Evolutionary conservation across 495 filamentous ascomycete genomes (phyloP).

Genomic region (Neurospora hispaniola): DNA sequence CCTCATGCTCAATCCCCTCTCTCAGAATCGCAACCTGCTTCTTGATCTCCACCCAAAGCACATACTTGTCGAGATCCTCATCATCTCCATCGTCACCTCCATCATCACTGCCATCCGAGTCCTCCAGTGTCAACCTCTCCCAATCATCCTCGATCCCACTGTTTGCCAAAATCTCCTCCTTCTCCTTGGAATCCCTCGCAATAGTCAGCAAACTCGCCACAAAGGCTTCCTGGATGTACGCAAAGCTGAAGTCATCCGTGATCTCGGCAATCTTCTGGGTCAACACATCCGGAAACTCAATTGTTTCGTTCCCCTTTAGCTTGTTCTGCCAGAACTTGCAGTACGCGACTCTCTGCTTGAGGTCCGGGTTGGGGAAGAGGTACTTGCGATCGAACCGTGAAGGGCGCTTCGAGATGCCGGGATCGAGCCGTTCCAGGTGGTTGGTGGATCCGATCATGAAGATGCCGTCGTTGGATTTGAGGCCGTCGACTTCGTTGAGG

Average conservation of each 20-base stretch:
- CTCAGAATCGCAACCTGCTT: constrained; percentile 44
- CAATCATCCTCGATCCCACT: constrained; percentile 11
- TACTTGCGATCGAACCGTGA: constrained; percentile 58
- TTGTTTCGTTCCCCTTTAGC: constrained; percentile 38
- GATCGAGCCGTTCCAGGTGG: constrained; percentile 47
- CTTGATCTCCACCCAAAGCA: constrained; percentile 46
- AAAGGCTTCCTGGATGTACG: constrained; percentile 56
- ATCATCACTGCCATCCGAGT: constrained; percentile 6
- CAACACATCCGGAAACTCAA: constrained; percentile 47
- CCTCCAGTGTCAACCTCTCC: background rate
- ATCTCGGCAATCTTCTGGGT: constrained; percentile 44
- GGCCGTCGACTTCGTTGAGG: constrained; percentile 60
- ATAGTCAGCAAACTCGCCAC: constrained; percentile 48
- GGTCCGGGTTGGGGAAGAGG: constrained; percentile 44
- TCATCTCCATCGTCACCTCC: constrained; percentile 16
- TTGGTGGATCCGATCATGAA: constrained; percentile 57
- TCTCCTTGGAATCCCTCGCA: constrained; percentile 19
- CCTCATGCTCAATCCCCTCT: constrained; percentile 40
- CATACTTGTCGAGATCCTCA: constrained; percentile 32
- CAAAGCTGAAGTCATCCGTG: constrained; percentile 52
- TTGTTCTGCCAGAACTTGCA: constrained; percentile 50
- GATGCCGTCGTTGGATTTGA: constrained; percentile 57
- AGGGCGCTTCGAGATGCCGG: constrained; percentile 53
- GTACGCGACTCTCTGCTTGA: constrained; percentile 45
- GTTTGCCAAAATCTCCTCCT: background rate